Evolutionary conservation across 768 basidiomycete species (phyloP), one percentile per base, ranked within the genome.

Genomic region (Solioccasus polychromus): DNA sequence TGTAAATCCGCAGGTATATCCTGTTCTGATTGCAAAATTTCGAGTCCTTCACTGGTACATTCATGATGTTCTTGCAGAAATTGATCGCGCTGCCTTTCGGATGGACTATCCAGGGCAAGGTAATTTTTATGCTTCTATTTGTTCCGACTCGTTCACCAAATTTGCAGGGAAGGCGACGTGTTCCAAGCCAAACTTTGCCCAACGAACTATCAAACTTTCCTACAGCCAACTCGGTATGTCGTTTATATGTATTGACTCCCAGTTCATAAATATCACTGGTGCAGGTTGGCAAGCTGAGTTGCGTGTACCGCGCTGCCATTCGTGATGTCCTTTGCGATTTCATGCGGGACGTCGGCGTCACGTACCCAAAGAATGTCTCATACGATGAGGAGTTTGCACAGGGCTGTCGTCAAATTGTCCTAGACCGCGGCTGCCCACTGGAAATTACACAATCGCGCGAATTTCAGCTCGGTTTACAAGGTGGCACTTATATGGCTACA

Each of bases 341-440:
- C 38, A 15, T 45, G 25, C 24, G 15, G n/a, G 38, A 45, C 10
- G 40, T 40, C 23, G 20, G 40, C 4, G 22, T 40, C 30, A 9
- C 45, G 10, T 45, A 45, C 19, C 45, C 45, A 26, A 26, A 8
- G n/a, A n/a, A n/a, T 8, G 38, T 45, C 31, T 24, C 38, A 26
- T 45, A 45, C n/a, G 38, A 45, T 4, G 38, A 45, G 8, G 37
- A 32, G 5, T 45, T 45, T 45, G 38, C 45, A 2, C 45, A 45
- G 18, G 31, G 45, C 6, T 45, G 45, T 17, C 22, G 8, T 7
- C 8, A 17, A 24, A 25, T 40, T 19, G 30, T 30, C 14, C 5
- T 45, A 14, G 38, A 45, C 15, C 38, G 45, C 31, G 45, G 45
- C 17, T 40, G 45, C 22, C 38, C 45, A 25, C 3, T n/a, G 9